A percentile compares a stretch with the other conserved stretches of the same genome.
phyloP scores from a whole-genome alignment of 1,284 basidiomycete species.

The Malassezia yamatoensis region DNA sequence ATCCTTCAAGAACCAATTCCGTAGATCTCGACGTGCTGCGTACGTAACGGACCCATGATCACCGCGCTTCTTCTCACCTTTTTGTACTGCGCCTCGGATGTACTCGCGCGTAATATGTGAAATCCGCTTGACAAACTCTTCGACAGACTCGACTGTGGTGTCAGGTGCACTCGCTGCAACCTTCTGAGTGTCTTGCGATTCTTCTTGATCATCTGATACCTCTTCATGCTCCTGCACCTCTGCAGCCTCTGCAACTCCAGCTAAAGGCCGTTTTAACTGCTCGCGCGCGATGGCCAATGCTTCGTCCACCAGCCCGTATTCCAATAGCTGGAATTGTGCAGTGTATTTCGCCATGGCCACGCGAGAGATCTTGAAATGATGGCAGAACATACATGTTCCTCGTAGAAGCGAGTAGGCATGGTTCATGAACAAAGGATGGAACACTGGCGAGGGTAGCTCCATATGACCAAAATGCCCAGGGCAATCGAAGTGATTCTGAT shows the following conservation, averaged over 20 bases:
- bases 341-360: conserved; percentile 58
- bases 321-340: conserved; percentile 77
- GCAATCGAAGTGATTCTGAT: conserved; percentile 79
- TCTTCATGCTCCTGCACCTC: conserved; percentile 23
- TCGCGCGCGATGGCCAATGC: conserved; percentile 64
- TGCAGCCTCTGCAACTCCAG: conserved; percentile 3
- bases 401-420: conserved; percentile 82
- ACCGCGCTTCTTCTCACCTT: conserved; percentile 51
- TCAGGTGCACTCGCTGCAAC: conserved; percentile 48
- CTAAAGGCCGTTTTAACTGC: conserved; percentile 20
- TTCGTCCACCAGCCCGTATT: conserved; percentile 76
- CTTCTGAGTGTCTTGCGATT: conserved; percentile 25
- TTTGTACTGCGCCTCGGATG: conserved; percentile 53
- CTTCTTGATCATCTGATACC: conserved; percentile 7
- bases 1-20: conserved; percentile 70
- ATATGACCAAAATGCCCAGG: conserved; percentile 99
- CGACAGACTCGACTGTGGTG: conserved; percentile 44
- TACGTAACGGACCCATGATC: conserved; percentile 54
- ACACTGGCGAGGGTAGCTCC: conserved; percentile 86
- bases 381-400: conserved; percentile 89
- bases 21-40: conserved; percentile 71
- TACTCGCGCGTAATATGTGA: conserved; percentile 57
- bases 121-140: conserved; percentile 35
- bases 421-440: conserved; percentile 90
- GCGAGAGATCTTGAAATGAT: conserved; percentile 73